Base-by-base conservation (phyloP, 306 rosid genomes). In the Cicer pinnatifidum region DNA sequence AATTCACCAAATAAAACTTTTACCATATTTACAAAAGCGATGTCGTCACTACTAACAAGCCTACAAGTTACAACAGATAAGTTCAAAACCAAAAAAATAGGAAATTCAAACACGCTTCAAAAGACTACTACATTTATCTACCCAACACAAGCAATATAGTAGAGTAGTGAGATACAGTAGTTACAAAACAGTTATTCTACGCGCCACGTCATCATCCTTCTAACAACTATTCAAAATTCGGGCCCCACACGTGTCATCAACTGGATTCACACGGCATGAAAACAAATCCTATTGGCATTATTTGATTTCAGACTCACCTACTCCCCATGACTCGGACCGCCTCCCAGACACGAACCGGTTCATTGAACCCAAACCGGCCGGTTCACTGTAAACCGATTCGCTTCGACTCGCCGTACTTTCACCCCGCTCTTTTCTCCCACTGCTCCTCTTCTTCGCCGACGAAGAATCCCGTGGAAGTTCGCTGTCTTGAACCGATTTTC, bases 261-360 rank as follows among this genome's bases (percentile, higher is more conserved):
- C 69, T 46, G 44, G 51, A 68, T 28, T 74, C 35, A 9, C 3
- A 13, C 33, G 43, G 43, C 48, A 33, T 43, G 8, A 0, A 6
- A 60, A 12, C 35, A 1, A 41, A 39, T 57, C 8, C 41, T 51
- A 37, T 58, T 63, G 72, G 8, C 72, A 41, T 83, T 67, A 67
- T 83, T 70, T 80, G 53, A 76, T 38, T 71, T 86, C 77, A 1
- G 64, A 19, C 0, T 86, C 90, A 52, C 84, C 87, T 2, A 76
- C 80, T 4, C 45, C 81, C 91, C 86, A 90, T 33, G 95, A 38
- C 15, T 73, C 92, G 17, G 95, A 88, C 76, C 87, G 86, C 76
- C 99, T 85, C 56, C 99, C 99, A 0, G 97, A 94, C 0, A 82
- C 82, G 86, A 88, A 91, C 84, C 91, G 85, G 70, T 67, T 83